Evolutionary conservation across 768 basidiomycete species (phyloP), one percentile per base, ranked within the genome.

Genomic region (Leucocoprinus sp.): DNA sequence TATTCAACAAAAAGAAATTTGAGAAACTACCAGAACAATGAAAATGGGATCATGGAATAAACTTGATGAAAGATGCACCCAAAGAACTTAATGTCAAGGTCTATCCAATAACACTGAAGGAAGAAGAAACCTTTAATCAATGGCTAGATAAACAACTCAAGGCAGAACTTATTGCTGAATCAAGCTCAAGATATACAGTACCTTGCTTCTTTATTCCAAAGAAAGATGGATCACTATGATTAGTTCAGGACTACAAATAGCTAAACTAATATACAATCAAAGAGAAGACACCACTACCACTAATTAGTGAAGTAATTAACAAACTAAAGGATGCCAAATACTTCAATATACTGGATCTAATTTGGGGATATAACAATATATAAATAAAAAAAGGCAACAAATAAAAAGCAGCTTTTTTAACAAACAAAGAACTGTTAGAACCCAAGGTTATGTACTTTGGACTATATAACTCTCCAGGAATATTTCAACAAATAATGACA

Each of bases 301-400:
- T 65, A 0, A 60, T 70, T 29, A 48, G 55, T 1, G 60, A 68
- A 14, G 40, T 68, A 4, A 48, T 69, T 15, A 51, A 62, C 37
- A 51, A 52, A 27, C 51, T 65, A 1, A 65, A 72, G 26, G 26
- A 27, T 27, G 26, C 26, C 26, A 27, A 27, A 27, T 27, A 27
- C 26, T 27, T n/a, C n/a, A n/a, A n/a, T n/a, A n/a, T n/a, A n/a
- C n/a, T n/a, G n/a, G n/a, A n/a, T n/a, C n/a, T 50, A 65, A 68
- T 8, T 51, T 75, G 14, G 54, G 65, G 2, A 64, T 74, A 15
- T n/a, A n/a, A n/a, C n/a, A n/a, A n/a, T n/a, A n/a, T n/a, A n/a
- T n/a, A n/a, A n/a, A n/a, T n/a, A n/a, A 60, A 60, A 8, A 57
- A 65, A 31, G 70, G 69, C 3, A 62, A 73, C 46, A 57, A 71